Conservation (phyloP, 345 rosid species). For the Euphorbia pulcherrima region DNA sequence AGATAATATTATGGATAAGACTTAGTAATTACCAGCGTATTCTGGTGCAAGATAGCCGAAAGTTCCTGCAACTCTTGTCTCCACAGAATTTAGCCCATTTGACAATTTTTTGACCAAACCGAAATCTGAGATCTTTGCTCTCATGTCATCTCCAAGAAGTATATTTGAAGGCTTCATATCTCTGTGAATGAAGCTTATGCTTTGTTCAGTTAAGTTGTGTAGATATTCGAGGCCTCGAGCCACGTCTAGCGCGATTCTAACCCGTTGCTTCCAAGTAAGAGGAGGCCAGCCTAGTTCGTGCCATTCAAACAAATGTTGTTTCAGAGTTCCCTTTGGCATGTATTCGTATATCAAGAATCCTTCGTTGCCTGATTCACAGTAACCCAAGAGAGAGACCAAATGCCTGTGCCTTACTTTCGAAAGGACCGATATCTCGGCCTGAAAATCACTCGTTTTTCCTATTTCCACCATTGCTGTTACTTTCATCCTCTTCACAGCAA, state of each 20-base stretch:
- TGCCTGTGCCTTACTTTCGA: constrained; percentile 27
- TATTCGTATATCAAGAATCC: constrained; percentile 27
- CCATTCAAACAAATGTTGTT: constrained; percentile 24
- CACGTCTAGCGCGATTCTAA: constrained; percentile 26
- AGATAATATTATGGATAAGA: background rate
- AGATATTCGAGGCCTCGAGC: constrained; percentile 25
- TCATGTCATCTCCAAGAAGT: constrained; percentile 28
- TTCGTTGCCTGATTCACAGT: constrained; percentile 18
- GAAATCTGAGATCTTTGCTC: constrained; percentile 30
- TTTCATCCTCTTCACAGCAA: constrained; percentile 30
- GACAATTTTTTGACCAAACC: constrained; percentile 28
- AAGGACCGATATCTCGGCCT: constrained; percentile 26
- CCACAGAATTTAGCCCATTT: constrained; percentile 18
- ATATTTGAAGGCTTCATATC: constrained; percentile 29
- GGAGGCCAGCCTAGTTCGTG: constrained; percentile 7
- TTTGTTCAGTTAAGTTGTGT: constrained; percentile 23
- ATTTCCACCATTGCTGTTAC: constrained; percentile 9
- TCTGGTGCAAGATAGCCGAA: constrained; percentile 32
- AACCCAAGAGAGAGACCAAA: constrained; percentile 23
- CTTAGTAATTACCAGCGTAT: constrained; percentile 28
- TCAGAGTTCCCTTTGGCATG: constrained; percentile 23
- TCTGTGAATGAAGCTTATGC: constrained; percentile 24
- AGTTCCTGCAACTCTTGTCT: constrained; percentile 25
- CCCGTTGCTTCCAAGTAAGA: constrained; percentile 23
- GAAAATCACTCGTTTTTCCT: constrained; percentile 11